Evolutionary conservation across 202 grass and related monocot species (phyloP).

Genomic region (Saccharum hybrid): DNA sequence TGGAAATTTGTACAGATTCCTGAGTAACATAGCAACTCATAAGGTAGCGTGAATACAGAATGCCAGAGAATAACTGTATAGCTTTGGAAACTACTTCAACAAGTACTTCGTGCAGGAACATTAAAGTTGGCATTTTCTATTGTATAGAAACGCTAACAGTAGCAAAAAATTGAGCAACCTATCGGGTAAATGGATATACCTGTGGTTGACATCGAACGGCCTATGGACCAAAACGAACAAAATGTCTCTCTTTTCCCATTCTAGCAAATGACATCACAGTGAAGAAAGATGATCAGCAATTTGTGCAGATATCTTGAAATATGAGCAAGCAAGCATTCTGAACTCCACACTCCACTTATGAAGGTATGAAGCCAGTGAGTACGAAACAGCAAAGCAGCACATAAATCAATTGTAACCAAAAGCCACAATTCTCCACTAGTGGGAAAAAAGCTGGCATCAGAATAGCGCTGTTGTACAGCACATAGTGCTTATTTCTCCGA

Average conservation of each 20-base stretch:
- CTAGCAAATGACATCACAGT: conserved; percentile 40
- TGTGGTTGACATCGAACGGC: conserved; percentile 52
- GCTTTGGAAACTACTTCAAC: not conserved
- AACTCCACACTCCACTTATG: not conserved
- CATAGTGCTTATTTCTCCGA: not conserved
- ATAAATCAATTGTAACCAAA: not conserved
- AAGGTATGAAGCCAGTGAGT: not conserved
- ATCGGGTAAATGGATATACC: conserved; percentile 32
- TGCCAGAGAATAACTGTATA: not conserved
- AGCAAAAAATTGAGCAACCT: not conserved
- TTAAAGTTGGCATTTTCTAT: not conserved
- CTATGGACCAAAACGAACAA: conserved; percentile 28
- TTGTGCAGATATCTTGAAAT: not conserved
- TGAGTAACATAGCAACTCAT: conserved; percentile 38
- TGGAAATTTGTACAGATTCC: conserved; percentile 61
- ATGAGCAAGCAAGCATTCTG: not conserved
- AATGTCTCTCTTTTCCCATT: conserved; percentile 18
- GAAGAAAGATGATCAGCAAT: conserved; percentile 11
- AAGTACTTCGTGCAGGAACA: not conserved
- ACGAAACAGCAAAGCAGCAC: not conserved
- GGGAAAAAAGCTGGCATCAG: not conserved
- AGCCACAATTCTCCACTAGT: not conserved
- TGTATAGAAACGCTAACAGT: not conserved
- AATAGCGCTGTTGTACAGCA: not conserved
- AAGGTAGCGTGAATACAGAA: conserved; percentile 10